A percentile compares a stretch with the other conserved stretches of the same genome.
phyloP scores from a whole-genome alignment of 2,329 filamentous ascomycete genomes.

The Boeremia exigua region DNA sequence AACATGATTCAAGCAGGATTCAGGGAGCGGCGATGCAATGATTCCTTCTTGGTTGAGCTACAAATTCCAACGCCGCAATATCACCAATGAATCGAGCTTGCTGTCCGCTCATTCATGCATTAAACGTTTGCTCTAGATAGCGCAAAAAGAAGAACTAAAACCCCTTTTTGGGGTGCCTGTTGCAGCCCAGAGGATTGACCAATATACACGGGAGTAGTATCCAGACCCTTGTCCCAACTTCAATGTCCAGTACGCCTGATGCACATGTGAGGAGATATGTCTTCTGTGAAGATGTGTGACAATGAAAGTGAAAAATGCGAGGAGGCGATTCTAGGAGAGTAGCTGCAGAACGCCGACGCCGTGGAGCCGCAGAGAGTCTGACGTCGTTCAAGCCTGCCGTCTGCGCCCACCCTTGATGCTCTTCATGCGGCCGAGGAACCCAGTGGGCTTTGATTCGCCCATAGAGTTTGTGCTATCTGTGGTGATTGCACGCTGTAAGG shows the following conservation, averaged over 20 bases:
- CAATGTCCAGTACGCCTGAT: slow-evolving; percentile 23
- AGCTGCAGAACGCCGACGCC: background rate
- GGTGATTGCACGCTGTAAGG: slow-evolving; percentile 40
- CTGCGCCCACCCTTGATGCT: slow-evolving; percentile 46
- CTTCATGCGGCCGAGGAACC: slow-evolving; percentile 48
- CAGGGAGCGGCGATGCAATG: background rate
- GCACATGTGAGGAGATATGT: slow-evolving; percentile 24
- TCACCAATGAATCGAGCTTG: slow-evolving; percentile 13
- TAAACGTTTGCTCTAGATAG: slow-evolving; percentile 16
- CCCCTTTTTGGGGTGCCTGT: slow-evolving; percentile 8
- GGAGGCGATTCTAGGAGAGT: background rate
- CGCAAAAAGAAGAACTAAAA: slow-evolving; percentile 11
- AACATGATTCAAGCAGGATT: background rate
- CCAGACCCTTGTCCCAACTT: slow-evolving; percentile 25
- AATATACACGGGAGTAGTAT: slow-evolving; percentile 36
- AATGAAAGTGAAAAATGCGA: slow-evolving; percentile 23
- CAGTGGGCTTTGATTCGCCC: slow-evolving; percentile 35
- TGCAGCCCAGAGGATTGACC: slow-evolving; percentile 14
- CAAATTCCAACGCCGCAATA: slow-evolving; percentile 9
- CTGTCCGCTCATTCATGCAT: slow-evolving; percentile 12
- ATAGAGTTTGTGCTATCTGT: slow-evolving; percentile 39
- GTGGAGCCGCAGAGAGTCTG: background rate
- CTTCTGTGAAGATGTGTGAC: slow-evolving; percentile 21
- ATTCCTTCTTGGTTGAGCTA: slow-evolving; percentile 18
- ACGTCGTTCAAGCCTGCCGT: slow-evolving; percentile 36